Conservation (phyloP, 2,329 filamentous ascomycete genomes). For the Daldinia sp. region DNA sequence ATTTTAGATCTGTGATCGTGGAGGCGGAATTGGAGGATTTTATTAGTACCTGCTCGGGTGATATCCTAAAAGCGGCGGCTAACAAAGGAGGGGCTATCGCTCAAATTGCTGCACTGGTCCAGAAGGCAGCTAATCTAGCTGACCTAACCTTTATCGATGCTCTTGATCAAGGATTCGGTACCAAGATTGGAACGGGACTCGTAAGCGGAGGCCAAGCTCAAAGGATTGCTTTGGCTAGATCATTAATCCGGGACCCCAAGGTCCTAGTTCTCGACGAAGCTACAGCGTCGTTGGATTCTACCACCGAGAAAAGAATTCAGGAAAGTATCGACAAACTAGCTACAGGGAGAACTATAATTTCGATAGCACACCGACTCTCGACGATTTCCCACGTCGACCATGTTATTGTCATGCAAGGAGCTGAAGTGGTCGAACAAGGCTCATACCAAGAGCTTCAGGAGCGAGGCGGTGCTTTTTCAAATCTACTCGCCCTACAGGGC, state of each 20-base stretch:
- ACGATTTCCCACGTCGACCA: slow-evolving; percentile 67
- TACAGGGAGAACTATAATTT: slow-evolving; percentile 62
- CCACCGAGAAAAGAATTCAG: slow-evolving; percentile 64
- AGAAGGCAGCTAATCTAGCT: slow-evolving; percentile 60
- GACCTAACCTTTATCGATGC: slow-evolving; percentile 62
- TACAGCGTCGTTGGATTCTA: slow-evolving; percentile 67
- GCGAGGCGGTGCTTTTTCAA: slow-evolving; percentile 56
- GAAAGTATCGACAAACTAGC: slow-evolving; percentile 55
- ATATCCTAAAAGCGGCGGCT: slow-evolving; percentile 36
- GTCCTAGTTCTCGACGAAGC: slow-evolving; percentile 70
- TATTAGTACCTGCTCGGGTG: slow-evolving; percentile 46
- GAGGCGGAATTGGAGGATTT: slow-evolving; percentile 55
- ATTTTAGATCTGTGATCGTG: slow-evolving; percentile 51
- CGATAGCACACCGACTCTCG: slow-evolving; percentile 67
- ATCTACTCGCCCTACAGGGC: slow-evolving; percentile 50
- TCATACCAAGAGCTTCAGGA: slow-evolving; percentile 61
- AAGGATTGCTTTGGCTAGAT: slow-evolving; percentile 65
- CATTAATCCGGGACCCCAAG: slow-evolving; percentile 63
- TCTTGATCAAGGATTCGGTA: slow-evolving; percentile 63
- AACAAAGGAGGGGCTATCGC: slow-evolving; percentile 36
- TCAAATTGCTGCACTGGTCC: slow-evolving; percentile 57
- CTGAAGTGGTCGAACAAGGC: slow-evolving; percentile 65
- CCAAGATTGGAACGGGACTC: slow-evolving; percentile 60
- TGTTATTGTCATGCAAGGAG: slow-evolving; percentile 68
- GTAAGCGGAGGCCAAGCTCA: slow-evolving; percentile 68